A percentile compares a stretch with the other conserved stretches of the same genome.
Evolutionary conservation across 768 basidiomycete species (phyloP).

Genomic region (Cystofilobasidium macerans): DNA sequence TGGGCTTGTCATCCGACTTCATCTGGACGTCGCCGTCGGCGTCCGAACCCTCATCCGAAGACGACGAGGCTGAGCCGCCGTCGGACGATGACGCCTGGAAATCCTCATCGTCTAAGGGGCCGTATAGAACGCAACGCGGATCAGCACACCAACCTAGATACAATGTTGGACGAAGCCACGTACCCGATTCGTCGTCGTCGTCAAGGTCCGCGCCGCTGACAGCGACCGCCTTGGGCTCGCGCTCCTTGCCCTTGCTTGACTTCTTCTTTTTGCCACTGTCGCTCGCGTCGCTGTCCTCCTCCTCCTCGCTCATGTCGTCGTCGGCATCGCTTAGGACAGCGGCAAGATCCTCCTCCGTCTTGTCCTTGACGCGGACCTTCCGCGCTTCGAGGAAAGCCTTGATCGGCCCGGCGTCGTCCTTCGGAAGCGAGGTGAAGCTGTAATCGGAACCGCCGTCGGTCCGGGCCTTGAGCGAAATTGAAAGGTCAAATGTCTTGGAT

Average conservation of each 20-base stretch:
- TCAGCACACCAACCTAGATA: no score
- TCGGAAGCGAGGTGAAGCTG: slow-evolving; percentile 85
- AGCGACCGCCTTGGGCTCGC: neutral
- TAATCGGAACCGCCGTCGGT: slow-evolving; percentile 56
- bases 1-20: slow-evolving; percentile 40
- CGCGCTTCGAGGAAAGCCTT: slow-evolving; percentile 78
- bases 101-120: slow-evolving; percentile 80
- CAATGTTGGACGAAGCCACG: slow-evolving; percentile 27
- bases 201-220: slow-evolving; percentile 26
- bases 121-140: no score
- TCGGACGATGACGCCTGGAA: slow-evolving; percentile 80
- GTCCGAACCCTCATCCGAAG: slow-evolving; percentile 52
- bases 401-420: slow-evolving; percentile 82
- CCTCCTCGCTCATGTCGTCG: slow-evolving; percentile 61
- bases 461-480: slow-evolving; percentile 43
- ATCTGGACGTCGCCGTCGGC: slow-evolving; percentile 48
- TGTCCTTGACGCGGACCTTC: slow-evolving; percentile 88
- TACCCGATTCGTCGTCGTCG: slow-evolving; percentile 33
- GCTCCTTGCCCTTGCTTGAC: neutral
- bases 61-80: slow-evolving; percentile 68
- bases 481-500: slow-evolving; percentile 86
- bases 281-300: slow-evolving; percentile 12
- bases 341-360: slow-evolving; percentile 61
- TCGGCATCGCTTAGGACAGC: slow-evolving; percentile 65
- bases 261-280: slow-evolving; percentile 17